phyloP scores from a whole-genome alignment of 495 filamentous ascomycete species.

The Aspergillus haitiensis region DNA sequence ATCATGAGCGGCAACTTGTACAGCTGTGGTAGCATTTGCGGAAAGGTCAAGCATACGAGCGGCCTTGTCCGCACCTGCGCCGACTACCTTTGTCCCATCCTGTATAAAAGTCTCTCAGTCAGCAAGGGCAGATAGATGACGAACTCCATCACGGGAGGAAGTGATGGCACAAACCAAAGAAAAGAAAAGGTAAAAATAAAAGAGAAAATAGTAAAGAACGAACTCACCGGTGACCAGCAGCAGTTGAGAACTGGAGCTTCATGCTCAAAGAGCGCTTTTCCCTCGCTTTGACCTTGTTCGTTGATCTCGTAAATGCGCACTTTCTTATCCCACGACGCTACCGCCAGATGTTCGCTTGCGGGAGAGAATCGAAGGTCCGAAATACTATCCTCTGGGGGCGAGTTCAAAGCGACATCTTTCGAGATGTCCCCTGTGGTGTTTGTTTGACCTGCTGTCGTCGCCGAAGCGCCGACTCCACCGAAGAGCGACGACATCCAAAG shows the following conservation, averaged over 20 bases:
- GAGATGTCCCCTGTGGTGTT: constrained; percentile 87
- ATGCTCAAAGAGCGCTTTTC: constrained; percentile 75
- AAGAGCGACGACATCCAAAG: constrained; percentile 59
- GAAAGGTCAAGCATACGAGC: constrained; percentile 75
- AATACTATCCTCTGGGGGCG: constrained; percentile 82
- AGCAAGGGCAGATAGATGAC: no score
- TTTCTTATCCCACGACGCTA: constrained; percentile 91
- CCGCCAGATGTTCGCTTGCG: constrained; percentile 72
- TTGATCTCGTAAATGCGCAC: constrained; percentile 90
- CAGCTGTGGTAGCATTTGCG: constrained; percentile 49
- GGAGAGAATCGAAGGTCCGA: constrained; percentile 84
- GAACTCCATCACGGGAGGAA: no score
- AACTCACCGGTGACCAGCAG: constrained; percentile 78
- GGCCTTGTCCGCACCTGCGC: constrained; percentile 81
- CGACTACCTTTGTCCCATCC: constrained; percentile 75
- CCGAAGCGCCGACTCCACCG: constrained; percentile 46
- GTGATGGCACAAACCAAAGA: background rate
- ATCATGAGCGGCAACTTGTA: constrained; percentile 75
- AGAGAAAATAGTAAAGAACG: background rate
- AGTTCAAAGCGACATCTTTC: constrained; percentile 76
- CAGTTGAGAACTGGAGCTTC: constrained; percentile 75
- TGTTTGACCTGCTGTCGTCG: constrained; percentile 49
- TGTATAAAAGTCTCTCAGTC: constrained; percentile 23
- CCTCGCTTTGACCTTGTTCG: constrained; percentile 64
- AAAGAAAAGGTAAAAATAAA: constrained; percentile 14